These are phyloP conservation scores for Tolypocladium album DNA, from an alignment of 2,329 filamentous ascomycete genomes.

Conservation along the genomic window DNA sequence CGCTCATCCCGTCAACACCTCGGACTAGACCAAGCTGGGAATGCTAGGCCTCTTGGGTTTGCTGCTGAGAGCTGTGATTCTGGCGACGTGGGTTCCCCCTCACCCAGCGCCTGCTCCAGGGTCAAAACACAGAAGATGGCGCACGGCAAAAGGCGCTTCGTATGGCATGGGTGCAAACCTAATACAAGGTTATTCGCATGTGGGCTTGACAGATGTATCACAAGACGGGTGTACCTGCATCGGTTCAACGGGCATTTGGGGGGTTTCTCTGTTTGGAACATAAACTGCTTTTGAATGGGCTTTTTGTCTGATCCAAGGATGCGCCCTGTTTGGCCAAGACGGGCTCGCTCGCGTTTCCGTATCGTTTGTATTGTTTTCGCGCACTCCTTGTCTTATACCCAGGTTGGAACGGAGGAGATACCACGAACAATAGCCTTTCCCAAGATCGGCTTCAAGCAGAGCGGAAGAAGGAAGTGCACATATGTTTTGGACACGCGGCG, in stretches of 20 bases:
- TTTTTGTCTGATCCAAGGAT: not conserved
- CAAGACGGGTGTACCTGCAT: not conserved
- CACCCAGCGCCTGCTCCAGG: not conserved
- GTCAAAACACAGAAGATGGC: not conserved
- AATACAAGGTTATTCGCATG: not conserved
- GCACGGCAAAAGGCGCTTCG: not conserved
- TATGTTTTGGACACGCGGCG: not conserved
- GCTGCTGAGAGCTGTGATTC: not conserved
- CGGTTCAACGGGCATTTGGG: not conserved
- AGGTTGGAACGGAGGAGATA: conserved; percentile 12
- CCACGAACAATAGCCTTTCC: conserved; percentile 1
- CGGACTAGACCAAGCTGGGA: not conserved
- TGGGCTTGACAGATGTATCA: not conserved
- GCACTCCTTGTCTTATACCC: conserved; percentile 5
- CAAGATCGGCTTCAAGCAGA: not conserved
- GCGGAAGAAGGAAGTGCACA: not conserved
- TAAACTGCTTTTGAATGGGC: not conserved
- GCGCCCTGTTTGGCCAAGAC: not conserved
- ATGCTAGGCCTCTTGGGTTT: not conserved
- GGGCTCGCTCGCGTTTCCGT: not conserved
- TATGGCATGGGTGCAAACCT: not conserved
- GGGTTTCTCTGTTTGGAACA: not conserved
- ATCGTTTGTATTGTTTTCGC: not conserved
- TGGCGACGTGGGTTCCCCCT: not conserved
- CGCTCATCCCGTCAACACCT: not conserved